phyloP scores from a whole-genome alignment of 805 yeast genomes.

The Kregervanrija delftensis region DNA sequence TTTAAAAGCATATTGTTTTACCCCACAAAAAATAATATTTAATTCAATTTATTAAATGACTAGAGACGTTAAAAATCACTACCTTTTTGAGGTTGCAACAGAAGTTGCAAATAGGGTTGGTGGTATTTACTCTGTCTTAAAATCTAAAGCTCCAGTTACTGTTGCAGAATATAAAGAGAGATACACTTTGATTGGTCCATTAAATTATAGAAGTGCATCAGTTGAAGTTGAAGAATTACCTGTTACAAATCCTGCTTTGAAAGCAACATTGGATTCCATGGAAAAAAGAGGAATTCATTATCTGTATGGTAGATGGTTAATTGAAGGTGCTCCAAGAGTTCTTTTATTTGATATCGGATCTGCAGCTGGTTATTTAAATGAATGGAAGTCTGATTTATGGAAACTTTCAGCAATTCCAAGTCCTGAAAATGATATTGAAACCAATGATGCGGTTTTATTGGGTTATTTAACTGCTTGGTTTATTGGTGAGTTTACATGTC shows the following conservation, averaged over 20 bases:
- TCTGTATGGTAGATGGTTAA: slow-evolving; percentile 92
- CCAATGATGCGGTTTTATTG: slow-evolving; percentile 85
- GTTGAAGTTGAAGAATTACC: slow-evolving; percentile 77
- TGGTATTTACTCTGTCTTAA: slow-evolving; percentile 93
- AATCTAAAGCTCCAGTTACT: slow-evolving; percentile 95
- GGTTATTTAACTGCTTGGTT: slow-evolving; percentile 98
- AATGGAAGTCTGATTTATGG: slow-evolving; percentile 96
- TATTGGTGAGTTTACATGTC: slow-evolving; percentile 83
- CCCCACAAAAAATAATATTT: neutral
- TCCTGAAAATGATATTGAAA: slow-evolving; percentile 81
- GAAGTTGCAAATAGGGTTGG: slow-evolving; percentile 98
- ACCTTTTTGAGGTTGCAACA: slow-evolving; percentile 90
- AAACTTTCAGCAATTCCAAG: slow-evolving; percentile 85
- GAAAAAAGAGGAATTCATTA: slow-evolving; percentile 70
- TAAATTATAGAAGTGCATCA: slow-evolving; percentile 65
- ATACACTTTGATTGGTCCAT: slow-evolving; percentile 82
- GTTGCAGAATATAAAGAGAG: slow-evolving; percentile 87
- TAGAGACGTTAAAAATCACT: slow-evolving; percentile 81
- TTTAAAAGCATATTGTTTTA: too few relatives aligned
- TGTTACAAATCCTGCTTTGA: slow-evolving; percentile 38
- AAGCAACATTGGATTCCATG: slow-evolving; percentile 71
- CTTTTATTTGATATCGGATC: slow-evolving; percentile 80
- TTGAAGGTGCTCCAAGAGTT: slow-evolving; percentile 96
- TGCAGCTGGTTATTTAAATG: slow-evolving; percentile 63
- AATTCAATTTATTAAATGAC: slow-evolving; percentile 37